Conservation (phyloP, 192 early-diverging fungal genomes). For the Podila horticola region DNA sequence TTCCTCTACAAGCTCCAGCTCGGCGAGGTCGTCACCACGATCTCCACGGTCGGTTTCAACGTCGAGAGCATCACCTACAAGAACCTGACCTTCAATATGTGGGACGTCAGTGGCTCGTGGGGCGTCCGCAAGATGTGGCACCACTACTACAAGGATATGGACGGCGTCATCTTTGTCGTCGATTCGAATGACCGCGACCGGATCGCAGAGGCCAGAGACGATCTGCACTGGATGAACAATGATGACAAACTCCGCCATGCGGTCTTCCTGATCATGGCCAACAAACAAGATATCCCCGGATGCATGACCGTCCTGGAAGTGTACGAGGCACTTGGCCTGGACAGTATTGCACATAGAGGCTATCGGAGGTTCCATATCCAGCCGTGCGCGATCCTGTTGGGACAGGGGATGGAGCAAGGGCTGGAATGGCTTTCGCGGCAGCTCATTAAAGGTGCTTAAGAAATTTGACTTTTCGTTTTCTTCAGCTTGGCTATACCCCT, state of each 20-base stretch:
- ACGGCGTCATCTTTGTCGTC: constrained; percentile 94
- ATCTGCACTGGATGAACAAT: constrained; percentile 88
- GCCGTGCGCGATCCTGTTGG: not conserved
- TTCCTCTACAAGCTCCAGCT: constrained; percentile 97
- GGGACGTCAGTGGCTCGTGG: constrained; percentile 97
- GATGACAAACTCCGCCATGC: constrained; percentile 92
- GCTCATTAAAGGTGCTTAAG: not conserved
- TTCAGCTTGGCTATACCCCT: not conserved
- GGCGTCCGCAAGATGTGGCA: constrained; percentile 94
- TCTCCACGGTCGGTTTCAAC: constrained; percentile 97
- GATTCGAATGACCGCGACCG: constrained; percentile 94
- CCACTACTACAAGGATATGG: constrained; percentile 94
- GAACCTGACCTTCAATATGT: constrained; percentile 94
- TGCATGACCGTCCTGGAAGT: constrained; percentile 91
- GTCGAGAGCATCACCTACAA: constrained; percentile 96
- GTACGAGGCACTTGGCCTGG: constrained; percentile 86
- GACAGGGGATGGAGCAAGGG: not conserved
- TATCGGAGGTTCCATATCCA: not conserved
- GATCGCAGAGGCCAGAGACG: constrained; percentile 87
- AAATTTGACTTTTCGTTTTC: not conserved
- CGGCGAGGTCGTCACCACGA: constrained; percentile 96
- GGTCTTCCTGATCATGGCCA: constrained; percentile 89
- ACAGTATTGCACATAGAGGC: not conserved
- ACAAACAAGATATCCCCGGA: constrained; percentile 96
- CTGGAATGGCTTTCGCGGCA: not conserved